Evolutionary conservation across 2,329 filamentous ascomycete species (phyloP).

Genomic region (Colletotrichum gigasporum): DNA sequence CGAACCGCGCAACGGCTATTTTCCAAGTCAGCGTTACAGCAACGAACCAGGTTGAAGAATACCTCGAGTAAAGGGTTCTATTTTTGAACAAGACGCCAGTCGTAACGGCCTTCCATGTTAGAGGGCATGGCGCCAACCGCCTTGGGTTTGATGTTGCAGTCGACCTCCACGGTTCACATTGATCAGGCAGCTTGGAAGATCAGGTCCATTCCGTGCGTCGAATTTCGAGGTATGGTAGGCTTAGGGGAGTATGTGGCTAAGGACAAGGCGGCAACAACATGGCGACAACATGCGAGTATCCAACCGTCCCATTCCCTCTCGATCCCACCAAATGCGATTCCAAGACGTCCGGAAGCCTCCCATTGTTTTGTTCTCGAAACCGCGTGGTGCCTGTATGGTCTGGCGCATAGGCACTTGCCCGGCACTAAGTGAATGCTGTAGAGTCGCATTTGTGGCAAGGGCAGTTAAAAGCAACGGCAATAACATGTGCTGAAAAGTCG

Average conservation of each 20-base stretch:
- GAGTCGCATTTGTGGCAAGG: not conserved
- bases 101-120: not conserved
- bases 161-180: slow-evolving; percentile 21
- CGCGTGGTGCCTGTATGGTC: not conserved
- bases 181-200: slow-evolving; percentile 31
- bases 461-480: slow-evolving; percentile 11
- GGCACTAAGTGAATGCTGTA: not conserved
- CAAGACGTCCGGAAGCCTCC: not conserved
- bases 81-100: not conserved
- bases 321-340: not conserved
- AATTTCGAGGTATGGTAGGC: slow-evolving; percentile 20
- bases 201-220: slow-evolving; percentile 20
- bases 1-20: slow-evolving; percentile 79
- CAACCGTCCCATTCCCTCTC: not conserved
- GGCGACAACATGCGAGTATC: slow-evolving; percentile 4
- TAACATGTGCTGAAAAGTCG: slow-evolving; percentile 26
- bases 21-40: slow-evolving; percentile 1
- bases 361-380: not conserved
- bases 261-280: slow-evolving; percentile 1
- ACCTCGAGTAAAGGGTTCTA: not conserved
- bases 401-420: slow-evolving; percentile 26
- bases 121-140: not conserved
- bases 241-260: slow-evolving; percentile 19
- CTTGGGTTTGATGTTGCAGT: slow-evolving; percentile 8
- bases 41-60: not conserved